These are phyloP conservation scores for Candida koratica DNA, from an alignment of 805 yeast species.

Conservation along the genomic window DNA sequence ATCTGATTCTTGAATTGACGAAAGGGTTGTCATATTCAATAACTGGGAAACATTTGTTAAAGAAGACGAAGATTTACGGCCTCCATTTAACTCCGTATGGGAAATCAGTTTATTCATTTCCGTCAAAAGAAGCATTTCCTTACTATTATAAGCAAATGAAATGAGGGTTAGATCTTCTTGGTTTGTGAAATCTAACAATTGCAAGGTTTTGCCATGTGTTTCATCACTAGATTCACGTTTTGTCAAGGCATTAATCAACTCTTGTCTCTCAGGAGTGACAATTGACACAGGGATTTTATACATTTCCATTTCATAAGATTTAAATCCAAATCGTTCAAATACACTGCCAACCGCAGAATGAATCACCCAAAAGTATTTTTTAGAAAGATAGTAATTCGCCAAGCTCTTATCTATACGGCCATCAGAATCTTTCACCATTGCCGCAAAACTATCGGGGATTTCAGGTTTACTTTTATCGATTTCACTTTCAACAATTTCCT, in stretches of 20 bases:
- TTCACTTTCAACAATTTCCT: conserved; percentile 24
- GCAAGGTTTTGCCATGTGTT: conserved; percentile 27
- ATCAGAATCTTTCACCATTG: conserved; percentile 27
- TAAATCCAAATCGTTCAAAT: conserved; percentile 62
- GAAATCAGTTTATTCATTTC: conserved; percentile 32
- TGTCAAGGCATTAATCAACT: conserved; percentile 22
- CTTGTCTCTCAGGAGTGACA: conserved; percentile 16
- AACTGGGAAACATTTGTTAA: conserved; percentile 26
- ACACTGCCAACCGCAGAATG: conserved; percentile 74
- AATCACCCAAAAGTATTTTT: conserved; percentile 42
- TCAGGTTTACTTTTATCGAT: conserved; percentile 20
- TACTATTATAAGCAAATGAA: conserved; percentile 27
- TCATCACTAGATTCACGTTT: conserved; percentile 6
- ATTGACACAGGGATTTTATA: conserved; percentile 27
- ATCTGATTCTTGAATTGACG: conserved; percentile 21
- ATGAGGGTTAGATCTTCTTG: conserved; percentile 29
- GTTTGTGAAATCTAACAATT: conserved; percentile 22
- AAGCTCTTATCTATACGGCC: conserved; percentile 27
- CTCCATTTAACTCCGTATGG: conserved; percentile 32
- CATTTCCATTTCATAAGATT: conserved; percentile 31
- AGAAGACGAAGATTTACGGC: conserved; percentile 30
- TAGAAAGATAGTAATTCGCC: conserved; percentile 32
- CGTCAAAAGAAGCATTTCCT: conserved; percentile 34
- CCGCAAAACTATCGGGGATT: conserved; percentile 28
- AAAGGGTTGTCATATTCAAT: conserved; percentile 19